A percentile compares a stretch with the other conserved stretches of the same genome.
Evolutionary conservation across 768 basidiomycete genomes (phyloP).

Genomic region (Rhizopogon rudus): DNA sequence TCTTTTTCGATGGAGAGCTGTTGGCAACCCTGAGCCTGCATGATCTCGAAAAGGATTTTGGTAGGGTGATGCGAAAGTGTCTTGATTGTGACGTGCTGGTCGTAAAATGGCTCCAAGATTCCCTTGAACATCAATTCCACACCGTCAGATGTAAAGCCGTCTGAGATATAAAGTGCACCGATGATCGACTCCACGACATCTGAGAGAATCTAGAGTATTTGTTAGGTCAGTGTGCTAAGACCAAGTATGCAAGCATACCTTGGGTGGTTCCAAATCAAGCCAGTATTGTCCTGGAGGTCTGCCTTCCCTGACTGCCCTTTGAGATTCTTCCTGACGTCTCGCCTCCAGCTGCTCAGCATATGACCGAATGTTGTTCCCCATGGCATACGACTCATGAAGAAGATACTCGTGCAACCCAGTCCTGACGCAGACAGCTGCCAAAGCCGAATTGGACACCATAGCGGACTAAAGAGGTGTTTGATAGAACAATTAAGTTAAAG

Average conservation of each 20-base stretch:
- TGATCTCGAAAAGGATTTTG: constrained; percentile 64
- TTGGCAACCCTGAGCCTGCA: constrained; percentile 70
- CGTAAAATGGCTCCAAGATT: constrained; percentile 72
- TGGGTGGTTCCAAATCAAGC: constrained; percentile 72
- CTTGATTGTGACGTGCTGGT: constrained; percentile 66
- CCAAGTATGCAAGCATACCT: constrained; percentile 39
- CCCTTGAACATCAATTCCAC: constrained; percentile 62
- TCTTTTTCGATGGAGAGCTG: constrained; percentile 58
- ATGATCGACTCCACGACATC: constrained; percentile 78
- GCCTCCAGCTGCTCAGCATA: constrained; percentile 48
- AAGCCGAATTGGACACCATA: constrained; percentile 79
- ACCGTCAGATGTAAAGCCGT: constrained; percentile 59
- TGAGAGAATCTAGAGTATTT: constrained; percentile 52
- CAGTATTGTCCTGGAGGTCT: constrained; percentile 67
- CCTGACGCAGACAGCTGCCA: constrained; percentile 72
- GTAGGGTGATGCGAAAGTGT: constrained; percentile 77
- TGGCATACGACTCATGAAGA: constrained; percentile 48
- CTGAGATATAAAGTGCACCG: constrained; percentile 76
- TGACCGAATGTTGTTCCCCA: constrained; percentile 44
- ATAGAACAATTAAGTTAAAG: background rate
- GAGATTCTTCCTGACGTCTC: constrained; percentile 43
- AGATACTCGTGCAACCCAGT: constrained; percentile 62
- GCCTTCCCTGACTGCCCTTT: constrained; percentile 41
- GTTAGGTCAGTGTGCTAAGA: constrained; percentile 4
- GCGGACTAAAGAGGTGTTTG: constrained; percentile 46